phyloP scores from a whole-genome alignment of 2,329 filamentous ascomycete genomes.

The Penicillium occitanis region DNA sequence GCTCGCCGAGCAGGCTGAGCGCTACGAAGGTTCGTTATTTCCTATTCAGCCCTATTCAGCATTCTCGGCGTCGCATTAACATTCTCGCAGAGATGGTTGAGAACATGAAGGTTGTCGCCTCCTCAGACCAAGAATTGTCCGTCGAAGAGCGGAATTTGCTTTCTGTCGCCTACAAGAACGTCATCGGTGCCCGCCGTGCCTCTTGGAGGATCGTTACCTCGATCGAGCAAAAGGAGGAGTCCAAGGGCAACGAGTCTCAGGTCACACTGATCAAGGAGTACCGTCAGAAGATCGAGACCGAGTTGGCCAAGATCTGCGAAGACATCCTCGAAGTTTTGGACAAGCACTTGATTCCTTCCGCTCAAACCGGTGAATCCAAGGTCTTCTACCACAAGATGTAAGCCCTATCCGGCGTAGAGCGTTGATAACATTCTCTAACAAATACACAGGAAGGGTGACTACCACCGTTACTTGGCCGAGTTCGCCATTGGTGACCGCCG shows the following conservation, averaged over 20 bases:
- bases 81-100: slow-evolving; percentile 83
- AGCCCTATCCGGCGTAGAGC: slow-evolving; percentile 46
- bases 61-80: slow-evolving; percentile 24
- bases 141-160: slow-evolving; percentile 93
- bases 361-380: slow-evolving; percentile 96
- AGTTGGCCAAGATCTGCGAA: slow-evolving; percentile 97
- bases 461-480: slow-evolving; percentile 98
- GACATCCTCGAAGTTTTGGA: slow-evolving; percentile 96
- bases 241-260: slow-evolving; percentile 95
- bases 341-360: slow-evolving; percentile 89
- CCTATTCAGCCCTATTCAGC: background rate
- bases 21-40: slow-evolving; percentile 82
- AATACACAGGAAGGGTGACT: slow-evolving; percentile 86
- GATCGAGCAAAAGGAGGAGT: slow-evolving; percentile 99
- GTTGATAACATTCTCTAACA: background rate
- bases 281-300: slow-evolving; percentile 95
- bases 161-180: slow-evolving; percentile 99
- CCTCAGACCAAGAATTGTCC: slow-evolving; percentile 75
- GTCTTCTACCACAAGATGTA: slow-evolving; percentile 99
- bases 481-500: slow-evolving; percentile 92
- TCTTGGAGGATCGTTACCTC: slow-evolving; percentile 99
- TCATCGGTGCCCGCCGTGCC: slow-evolving; percentile 95
- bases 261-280: slow-evolving; percentile 92
- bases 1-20: slow-evolving; percentile 99
- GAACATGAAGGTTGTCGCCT: slow-evolving; percentile 99